Base-by-base conservation (phyloP, 202 grass and related monocot species). In the Zoysia matrella region DNA sequence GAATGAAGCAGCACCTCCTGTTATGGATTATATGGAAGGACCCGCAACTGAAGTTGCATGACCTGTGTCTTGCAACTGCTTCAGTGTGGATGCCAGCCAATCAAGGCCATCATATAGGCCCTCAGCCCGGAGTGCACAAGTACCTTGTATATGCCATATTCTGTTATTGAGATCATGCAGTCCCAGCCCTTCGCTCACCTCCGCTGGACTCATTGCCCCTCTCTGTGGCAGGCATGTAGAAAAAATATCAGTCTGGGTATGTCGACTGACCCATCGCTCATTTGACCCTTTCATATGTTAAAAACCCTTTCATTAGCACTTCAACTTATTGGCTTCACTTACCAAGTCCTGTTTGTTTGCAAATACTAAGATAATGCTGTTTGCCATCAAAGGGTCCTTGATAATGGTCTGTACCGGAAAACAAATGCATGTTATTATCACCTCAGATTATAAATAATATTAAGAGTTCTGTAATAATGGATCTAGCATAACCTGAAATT, bases 311-410 rank as follows among this genome's bases (percentile, higher is more conserved):
- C 44, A 30, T 53, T 49, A 69, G 6, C 15, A 5, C 43, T 36
- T 36, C 30, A 36, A 36, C 30, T 36, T 36, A 36, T 36, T 36
- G 30, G 30, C 51, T 62, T 75, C 88, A 93, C 92, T 81, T 92
- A 98, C 96, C 85, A 98, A 75, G 74, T 98, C 96, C 74, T 98
- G 96, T 47, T 98, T 98, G 80, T 98, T 98, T 71, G 96, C 96
- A 66, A 95, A 90, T 80, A 98, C 71, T 66, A 98, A 88, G 82
- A 98, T 95, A 67, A 95, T 86, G 87, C 91, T 95, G 80, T 95
- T 93, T 60, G 91, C 82, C 96, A 98, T 98, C 79, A 98, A 87
- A 40, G 92, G 96, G 80, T 98, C 93, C 62, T 85, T 91, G 80
- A 95, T 95, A 79, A 98, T 98, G 14, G 80, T 86, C 96, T 98